Percentiles rank a stretch among this genome's conserved stretches.
These are phyloP conservation scores for Paracoccidioides lutzii DNA, from an alignment of 2,329 filamentous ascomycete genomes.

Conservation along the genomic window DNA sequence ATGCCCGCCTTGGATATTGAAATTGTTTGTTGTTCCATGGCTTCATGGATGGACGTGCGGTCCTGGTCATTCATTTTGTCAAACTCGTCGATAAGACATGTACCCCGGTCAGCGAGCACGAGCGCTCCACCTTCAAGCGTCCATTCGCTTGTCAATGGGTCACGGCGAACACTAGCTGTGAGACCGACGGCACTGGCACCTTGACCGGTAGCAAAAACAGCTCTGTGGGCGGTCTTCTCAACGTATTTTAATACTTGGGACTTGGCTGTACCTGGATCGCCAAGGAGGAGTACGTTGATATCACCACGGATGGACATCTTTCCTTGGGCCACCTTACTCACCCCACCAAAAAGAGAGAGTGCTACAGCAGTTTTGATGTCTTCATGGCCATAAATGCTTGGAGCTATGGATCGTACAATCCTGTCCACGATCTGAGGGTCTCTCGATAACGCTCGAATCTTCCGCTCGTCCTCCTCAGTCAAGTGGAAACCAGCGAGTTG, in stretches of 20 bases:
- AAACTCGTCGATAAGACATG: constrained; percentile 95
- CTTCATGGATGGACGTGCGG: constrained; percentile 94
- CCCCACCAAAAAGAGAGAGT: constrained; percentile 85
- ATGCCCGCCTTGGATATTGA: constrained; percentile 98
- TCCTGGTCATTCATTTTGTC: constrained; percentile 99
- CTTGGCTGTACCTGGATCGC: constrained; percentile 95
- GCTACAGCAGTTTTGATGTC: constrained; percentile 97
- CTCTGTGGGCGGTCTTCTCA: constrained; percentile 91
- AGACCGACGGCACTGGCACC: constrained; percentile 95
- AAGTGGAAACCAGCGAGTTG: constrained; percentile 92
- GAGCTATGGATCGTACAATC: constrained; percentile 83
- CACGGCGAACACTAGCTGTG: constrained; percentile 87
- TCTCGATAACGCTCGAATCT: constrained; percentile 74
- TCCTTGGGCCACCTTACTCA: constrained; percentile 80
- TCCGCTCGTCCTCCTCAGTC: constrained; percentile 85
- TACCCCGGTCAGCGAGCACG: constrained; percentile 87
- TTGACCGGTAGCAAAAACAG: constrained; percentile 94
- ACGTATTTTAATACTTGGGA: constrained; percentile 96
- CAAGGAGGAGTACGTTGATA: constrained; percentile 92
- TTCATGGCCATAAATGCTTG: constrained; percentile 90
- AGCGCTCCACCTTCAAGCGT: constrained; percentile 91
- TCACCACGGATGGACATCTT: constrained; percentile 87
- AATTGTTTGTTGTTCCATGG: constrained; percentile 99
- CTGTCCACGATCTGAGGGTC: constrained; percentile 90
- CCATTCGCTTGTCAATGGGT: constrained; percentile 93